Evolutionary conservation across 169 alveolate genomes (phyloP), one percentile per base, ranked within the genome.

Genomic region (Amoebophrya sp.): DNA sequence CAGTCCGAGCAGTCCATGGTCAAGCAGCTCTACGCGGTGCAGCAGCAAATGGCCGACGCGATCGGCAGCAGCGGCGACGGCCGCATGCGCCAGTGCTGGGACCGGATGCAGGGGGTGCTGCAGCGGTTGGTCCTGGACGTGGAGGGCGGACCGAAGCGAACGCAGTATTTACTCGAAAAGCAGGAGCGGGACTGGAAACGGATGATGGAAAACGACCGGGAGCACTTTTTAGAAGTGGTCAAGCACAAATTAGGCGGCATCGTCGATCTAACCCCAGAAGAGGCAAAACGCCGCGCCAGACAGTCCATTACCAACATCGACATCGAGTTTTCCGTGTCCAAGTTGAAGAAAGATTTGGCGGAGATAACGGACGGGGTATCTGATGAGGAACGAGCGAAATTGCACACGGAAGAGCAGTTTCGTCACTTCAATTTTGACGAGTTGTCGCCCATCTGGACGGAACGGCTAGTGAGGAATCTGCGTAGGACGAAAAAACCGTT

Each of bases 401-500:
- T 66, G 83, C 29, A 66, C 35, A 25, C n/a, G n/a, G 35, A 66
- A 25, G 83, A 66, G 35, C 0, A 7, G 83, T 66, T 66, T 25
- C 32, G 18, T 0, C 1, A 66, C 83, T 66, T 66, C 83, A 25
- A 66, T 25, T 66, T 66, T 25, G 83, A 18, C 35, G 32, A 3
- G 32, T 1, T 66, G 7, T 7, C 32, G 32, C 83, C 83, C 32
- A 25, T 66, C 7, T 66, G 83, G 83, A 66, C 83, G 35, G 83
- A 66, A 25, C 83, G 83, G 83, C 18, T 66, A 25, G 83, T 66
- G 32, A 7, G 83, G 35, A 66, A 66, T 66, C 32, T 66, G 32
- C 77, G 89, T 35, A 89, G 39, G n/a, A 92, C 77, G 38, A 93
- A 92, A 10, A 90, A 35, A 29, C 66, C 40, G 18, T 89, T 92